These are phyloP conservation scores for Boeremia lycopersici DNA, from an alignment of 2,329 filamentous ascomycete species.

Conservation along the genomic window DNA sequence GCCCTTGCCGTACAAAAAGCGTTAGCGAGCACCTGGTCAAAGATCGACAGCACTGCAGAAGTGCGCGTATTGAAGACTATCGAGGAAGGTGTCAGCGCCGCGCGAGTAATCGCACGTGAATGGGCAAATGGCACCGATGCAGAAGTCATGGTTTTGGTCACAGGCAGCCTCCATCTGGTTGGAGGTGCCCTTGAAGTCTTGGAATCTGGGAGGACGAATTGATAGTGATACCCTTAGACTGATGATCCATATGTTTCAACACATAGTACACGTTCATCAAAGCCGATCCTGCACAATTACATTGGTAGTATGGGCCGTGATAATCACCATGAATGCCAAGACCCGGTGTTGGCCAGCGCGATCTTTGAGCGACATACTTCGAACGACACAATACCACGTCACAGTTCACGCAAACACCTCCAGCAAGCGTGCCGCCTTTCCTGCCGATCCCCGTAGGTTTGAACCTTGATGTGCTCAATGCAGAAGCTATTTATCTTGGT, in stretches of 20 bases:
- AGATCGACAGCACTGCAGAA: constrained; percentile 46
- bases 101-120: constrained; percentile 50
- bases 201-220: constrained; percentile 50
- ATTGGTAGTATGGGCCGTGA: too few species aligned
- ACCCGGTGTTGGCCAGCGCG: background rate
- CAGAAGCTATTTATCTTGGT: constrained; percentile 3
- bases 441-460: background rate
- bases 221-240: constrained; percentile 27
- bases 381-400: background rate
- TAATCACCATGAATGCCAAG: background rate
- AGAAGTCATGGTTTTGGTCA: constrained; percentile 71
- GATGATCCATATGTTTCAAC: constrained; percentile 24
- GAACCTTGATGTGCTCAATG: constrained; percentile 1
- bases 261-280: constrained; percentile 7
- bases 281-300: too few species aligned
- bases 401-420: background rate
- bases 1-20: constrained; percentile 70
- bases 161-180: constrained; percentile 84
- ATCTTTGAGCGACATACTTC: background rate
- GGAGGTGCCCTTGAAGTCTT: constrained; percentile 78
- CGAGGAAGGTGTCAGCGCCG: constrained; percentile 69
- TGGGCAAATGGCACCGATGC: constrained; percentile 38
- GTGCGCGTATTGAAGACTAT: constrained; percentile 69
- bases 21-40: constrained; percentile 64
- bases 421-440: background rate